Evolutionary conservation across 108 stramenopile genomes (phyloP).

Genomic region (Schizochytrium sp.): DNA sequence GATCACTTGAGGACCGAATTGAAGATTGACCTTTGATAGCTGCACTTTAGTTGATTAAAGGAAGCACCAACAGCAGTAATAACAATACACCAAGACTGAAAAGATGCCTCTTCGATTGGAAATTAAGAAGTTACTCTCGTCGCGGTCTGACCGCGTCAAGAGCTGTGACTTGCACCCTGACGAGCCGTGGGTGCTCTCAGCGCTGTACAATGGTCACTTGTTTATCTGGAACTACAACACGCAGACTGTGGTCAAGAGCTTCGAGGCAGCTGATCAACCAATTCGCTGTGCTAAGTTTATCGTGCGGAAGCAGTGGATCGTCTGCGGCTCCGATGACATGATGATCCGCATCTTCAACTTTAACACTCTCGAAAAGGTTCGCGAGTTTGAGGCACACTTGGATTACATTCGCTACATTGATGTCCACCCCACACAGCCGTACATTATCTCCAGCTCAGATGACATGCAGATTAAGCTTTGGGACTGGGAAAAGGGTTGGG

Average conservation of each 20-base stretch:
- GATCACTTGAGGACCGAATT: too few relatives aligned
- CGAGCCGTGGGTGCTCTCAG: slow-evolving; percentile 96
- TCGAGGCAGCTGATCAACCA: slow-evolving; percentile 92
- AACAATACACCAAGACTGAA: not conserved
- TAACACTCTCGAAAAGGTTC: slow-evolving; percentile 98
- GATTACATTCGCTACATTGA: slow-evolving; percentile 98
- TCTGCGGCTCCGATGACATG: slow-evolving; percentile 88
- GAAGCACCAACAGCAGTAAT: not conserved
- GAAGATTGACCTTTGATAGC: not conserved
- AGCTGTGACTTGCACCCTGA: slow-evolving; percentile 95
- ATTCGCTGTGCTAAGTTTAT: slow-evolving; percentile 97
- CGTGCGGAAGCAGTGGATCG: slow-evolving; percentile 94
- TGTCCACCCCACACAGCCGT: slow-evolving; percentile 94
- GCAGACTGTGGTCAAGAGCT: slow-evolving; percentile 82
- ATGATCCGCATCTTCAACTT: slow-evolving; percentile 91
- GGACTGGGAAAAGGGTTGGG: slow-evolving; percentile 47
- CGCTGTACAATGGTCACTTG: slow-evolving; percentile 96
- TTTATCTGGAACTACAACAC: slow-evolving; percentile 96
- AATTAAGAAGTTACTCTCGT: slow-evolving; percentile 65
- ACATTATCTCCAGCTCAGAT: slow-evolving; percentile 88
- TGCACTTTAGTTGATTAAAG: not conserved
- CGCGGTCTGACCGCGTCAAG: slow-evolving; percentile 94
- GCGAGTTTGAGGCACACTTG: slow-evolving; percentile 93
- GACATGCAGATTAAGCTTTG: slow-evolving; percentile 95
- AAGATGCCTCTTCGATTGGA: slow-evolving; percentile 61